phyloP scores from a whole-genome alignment of 495 filamentous ascomycete genomes.

The Articulospora tetracladia region DNA sequence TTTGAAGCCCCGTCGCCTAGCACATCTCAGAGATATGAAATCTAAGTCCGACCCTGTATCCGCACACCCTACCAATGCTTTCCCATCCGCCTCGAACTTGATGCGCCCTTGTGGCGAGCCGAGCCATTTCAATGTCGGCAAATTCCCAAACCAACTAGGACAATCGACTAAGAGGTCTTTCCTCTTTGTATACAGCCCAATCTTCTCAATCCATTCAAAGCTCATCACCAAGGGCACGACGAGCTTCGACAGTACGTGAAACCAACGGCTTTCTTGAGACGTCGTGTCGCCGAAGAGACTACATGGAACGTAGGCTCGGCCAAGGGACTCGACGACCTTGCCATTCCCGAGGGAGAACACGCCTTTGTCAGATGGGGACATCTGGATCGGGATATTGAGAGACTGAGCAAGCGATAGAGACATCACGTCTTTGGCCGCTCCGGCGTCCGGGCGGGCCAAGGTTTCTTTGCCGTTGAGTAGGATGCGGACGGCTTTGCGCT shows the following conservation, averaged over 20 bases:
- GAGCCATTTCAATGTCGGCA: not conserved
- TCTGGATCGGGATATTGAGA: not conserved
- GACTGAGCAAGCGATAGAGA: not conserved
- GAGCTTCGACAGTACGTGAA: not conserved
- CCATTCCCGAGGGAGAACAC: not conserved
- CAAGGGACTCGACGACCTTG: not conserved
- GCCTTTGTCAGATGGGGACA: not conserved
- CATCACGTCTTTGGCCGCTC: not conserved
- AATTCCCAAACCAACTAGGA: not conserved
- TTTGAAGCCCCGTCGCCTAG: not conserved
- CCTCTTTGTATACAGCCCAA: not conserved
- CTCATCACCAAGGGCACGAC: not conserved
- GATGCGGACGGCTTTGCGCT: not conserved
- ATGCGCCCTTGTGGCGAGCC: not conserved
- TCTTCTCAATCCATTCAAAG: not conserved
- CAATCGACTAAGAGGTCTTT: not conserved
- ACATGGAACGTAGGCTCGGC: not conserved
- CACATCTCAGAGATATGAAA: not conserved
- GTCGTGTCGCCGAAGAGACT: not conserved
- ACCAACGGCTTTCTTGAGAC: not conserved
- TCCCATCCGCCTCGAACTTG: not conserved
- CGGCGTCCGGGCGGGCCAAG: not conserved
- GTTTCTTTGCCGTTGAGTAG: not conserved
- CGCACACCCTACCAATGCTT: not conserved
- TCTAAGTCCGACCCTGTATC: conserved; percentile 7